Evolutionary conservation across 1,284 basidiomycete genomes (phyloP).

Genomic region (Cutaneotrichosporon dermatis): DNA sequence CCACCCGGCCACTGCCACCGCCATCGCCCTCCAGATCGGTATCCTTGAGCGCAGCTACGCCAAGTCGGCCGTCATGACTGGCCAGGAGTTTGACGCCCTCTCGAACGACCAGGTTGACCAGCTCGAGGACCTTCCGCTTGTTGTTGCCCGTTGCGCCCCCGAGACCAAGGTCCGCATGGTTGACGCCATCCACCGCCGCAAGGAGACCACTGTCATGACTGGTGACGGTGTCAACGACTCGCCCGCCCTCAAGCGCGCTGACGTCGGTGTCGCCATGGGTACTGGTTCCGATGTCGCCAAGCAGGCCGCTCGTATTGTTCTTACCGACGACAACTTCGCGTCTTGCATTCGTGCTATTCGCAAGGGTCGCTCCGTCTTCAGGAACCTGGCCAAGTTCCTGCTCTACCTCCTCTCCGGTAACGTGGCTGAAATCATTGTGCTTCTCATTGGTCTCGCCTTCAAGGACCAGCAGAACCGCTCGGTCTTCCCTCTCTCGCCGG

Average conservation of each 20-base stretch:
- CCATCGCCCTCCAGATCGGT: conserved; percentile 54
- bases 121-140: conserved; percentile 56
- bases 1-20: conserved; percentile 53
- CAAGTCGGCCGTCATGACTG: conserved; percentile 53
- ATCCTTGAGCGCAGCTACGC: conserved; percentile 53
- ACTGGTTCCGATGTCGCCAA: conserved; percentile 66
- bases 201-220: conserved; percentile 50
- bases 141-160: conserved; percentile 58
- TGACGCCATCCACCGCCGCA: conserved; percentile 56
- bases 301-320: conserved; percentile 59
- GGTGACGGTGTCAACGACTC: conserved; percentile 59
- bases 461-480: conserved; percentile 56
- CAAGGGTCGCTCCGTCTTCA: conserved; percentile 59
- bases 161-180: conserved; percentile 58
- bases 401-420: conserved; percentile 58
- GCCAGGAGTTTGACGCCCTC: conserved; percentile 60
- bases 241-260: conserved; percentile 57
- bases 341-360: conserved; percentile 63
- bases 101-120: conserved; percentile 60
- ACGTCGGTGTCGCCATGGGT: conserved; percentile 67
- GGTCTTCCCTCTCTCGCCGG: conserved; percentile 64
- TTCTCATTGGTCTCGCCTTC: conserved; percentile 66
- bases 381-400: conserved; percentile 50
- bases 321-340: conserved; percentile 69
- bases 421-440: conserved; percentile 58